Percentiles rank a stretch among this genome's conserved stretches.
These are phyloP conservation scores for Coemansia biformis DNA, from an alignment of 192 early-diverging fungal species.

Conservation along the genomic window DNA sequence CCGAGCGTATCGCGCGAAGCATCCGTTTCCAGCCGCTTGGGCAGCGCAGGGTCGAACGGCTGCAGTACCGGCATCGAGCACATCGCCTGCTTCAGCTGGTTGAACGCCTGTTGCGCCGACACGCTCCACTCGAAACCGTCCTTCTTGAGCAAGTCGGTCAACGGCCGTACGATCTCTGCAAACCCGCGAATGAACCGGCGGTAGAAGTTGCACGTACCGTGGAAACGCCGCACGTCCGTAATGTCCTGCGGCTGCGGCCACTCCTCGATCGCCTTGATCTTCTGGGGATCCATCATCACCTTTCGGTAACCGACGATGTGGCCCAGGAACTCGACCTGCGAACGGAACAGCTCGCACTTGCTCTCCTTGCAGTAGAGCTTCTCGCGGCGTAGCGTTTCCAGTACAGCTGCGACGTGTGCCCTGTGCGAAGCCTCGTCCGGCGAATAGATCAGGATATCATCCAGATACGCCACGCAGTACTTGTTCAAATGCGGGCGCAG, in stretches of 20 bases:
- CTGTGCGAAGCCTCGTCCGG: background rate
- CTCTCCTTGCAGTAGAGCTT: background rate
- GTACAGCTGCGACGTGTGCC: background rate
- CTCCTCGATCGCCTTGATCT: constrained; percentile 1
- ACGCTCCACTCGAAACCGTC: background rate
- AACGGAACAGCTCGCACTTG: constrained; percentile 2
- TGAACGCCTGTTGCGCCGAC: constrained; percentile 4
- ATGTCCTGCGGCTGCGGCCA: background rate
- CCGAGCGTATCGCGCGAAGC: constrained; percentile 9
- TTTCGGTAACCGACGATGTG: background rate
- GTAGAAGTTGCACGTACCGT: constrained; percentile 16
- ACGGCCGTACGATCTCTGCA: background rate
- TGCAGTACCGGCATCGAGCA: constrained; percentile 1
- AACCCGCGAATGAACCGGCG: constrained; percentile 4
- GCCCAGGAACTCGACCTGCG: constrained; percentile 8
- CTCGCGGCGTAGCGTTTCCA: background rate
- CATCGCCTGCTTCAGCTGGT: constrained; percentile 3
- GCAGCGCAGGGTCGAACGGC: constrained; percentile 6
- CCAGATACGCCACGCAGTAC: constrained; percentile 10
- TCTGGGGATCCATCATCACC: constrained; percentile 2
- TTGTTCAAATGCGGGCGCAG: constrained; percentile 25
- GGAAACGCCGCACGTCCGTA: constrained; percentile 11
- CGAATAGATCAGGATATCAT: constrained; percentile 1
- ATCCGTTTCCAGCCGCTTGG: constrained; percentile 4
- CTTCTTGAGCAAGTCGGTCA: constrained; percentile 13